Evolutionary conservation across 176 grass and related monocot species (phyloP).

Genomic region (Musa itinerans): DNA sequence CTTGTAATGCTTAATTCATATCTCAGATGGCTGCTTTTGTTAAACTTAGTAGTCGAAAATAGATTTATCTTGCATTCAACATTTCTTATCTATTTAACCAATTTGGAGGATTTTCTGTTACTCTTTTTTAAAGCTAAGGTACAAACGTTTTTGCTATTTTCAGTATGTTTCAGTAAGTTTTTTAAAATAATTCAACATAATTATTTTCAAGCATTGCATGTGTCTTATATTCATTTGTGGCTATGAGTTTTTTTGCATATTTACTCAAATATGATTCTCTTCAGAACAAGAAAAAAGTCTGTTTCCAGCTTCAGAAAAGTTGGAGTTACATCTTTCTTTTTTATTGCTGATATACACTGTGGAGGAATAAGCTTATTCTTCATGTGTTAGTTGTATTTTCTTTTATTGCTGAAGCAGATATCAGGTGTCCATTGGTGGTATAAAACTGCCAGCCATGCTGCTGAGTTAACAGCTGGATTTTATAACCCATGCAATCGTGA

Average conservation of each 20-base stretch:
- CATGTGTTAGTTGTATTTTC: background rate
- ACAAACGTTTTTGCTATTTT: background rate
- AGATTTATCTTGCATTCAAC: background rate
- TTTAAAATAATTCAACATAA: too few relatives aligned
- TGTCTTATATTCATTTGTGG: background rate
- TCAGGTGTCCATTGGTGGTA: slow-evolving; percentile 98
- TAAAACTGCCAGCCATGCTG: slow-evolving; percentile 88
- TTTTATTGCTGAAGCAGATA: slow-evolving; percentile 35
- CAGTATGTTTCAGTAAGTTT: background rate
- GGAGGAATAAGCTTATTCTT: background rate
- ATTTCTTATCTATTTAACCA: background rate
- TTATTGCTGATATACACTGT: background rate
- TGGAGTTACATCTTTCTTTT: background rate
- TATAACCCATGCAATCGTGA: slow-evolving; percentile 93
- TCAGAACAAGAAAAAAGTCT: background rate
- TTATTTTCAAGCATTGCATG: background rate
- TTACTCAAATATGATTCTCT: background rate
- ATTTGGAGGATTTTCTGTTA: background rate
- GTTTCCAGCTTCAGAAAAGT: background rate
- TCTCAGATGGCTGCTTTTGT: too few relatives aligned
- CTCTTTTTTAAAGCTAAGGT: too few relatives aligned
- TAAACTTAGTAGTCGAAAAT: background rate
- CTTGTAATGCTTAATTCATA: too few relatives aligned
- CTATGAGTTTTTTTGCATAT: background rate
- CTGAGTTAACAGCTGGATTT: slow-evolving; percentile 82